Conservation (phyloP, 331 rosid genomes). For the Quercus tomentella region DNA sequence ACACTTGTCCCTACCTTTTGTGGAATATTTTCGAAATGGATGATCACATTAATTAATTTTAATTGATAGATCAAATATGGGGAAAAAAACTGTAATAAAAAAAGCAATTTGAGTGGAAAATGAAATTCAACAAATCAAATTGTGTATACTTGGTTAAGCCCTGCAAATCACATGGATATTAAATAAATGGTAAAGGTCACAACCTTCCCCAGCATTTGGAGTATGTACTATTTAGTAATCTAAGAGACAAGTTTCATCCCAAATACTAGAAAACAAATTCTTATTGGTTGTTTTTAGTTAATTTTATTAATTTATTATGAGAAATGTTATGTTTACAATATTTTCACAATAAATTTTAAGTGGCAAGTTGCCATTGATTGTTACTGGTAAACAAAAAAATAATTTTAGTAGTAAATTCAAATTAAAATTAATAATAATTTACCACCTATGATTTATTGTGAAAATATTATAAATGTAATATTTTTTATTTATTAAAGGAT, state of each 20-base stretch:
- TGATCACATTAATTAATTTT: not conserved
- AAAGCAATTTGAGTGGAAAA: not conserved
- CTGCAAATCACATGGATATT: not conserved
- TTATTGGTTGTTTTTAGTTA: not conserved
- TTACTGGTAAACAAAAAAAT: too few species aligned
- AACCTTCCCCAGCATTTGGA: not conserved
- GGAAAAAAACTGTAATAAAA: not conserved
- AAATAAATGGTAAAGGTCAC: not conserved
- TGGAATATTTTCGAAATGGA: not conserved
- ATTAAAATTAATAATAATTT: too few species aligned
- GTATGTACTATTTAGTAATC: not conserved
- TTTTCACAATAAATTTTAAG: too few species aligned
- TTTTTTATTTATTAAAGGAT: not conserved
- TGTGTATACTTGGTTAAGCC: not conserved
- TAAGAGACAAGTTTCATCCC: not conserved
- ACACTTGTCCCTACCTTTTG: not conserved
- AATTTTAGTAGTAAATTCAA: too few species aligned
- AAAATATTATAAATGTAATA: too few species aligned
- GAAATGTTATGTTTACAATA: too few species aligned
- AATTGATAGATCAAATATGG: not conserved
- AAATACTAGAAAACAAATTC: not conserved
- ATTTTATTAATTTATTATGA: not conserved
- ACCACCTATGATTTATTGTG: accelerated
- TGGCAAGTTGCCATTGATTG: accelerated
- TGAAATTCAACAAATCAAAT: not conserved